Evolutionary conservation across 2,329 filamentous ascomycete species (phyloP), one percentile per base, ranked within the genome.

Genomic region (Trichoderma cornu-damae): DNA sequence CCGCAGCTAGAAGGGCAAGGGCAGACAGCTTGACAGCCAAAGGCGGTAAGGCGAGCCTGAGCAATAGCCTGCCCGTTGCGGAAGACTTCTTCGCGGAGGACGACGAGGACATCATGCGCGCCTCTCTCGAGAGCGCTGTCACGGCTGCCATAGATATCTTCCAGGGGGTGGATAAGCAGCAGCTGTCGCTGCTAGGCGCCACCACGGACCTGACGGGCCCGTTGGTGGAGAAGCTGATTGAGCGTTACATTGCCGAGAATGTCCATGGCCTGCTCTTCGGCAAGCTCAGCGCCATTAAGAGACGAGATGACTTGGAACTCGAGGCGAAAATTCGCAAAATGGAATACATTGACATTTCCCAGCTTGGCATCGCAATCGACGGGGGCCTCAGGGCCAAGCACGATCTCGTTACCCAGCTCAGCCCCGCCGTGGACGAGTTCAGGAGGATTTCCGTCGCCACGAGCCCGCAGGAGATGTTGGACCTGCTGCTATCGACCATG

Each of bases 141-240:
- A 96, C 90, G 8, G 84, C 89, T 8, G 94, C 92, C 0, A 97
- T 99, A 63, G 94, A 99, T 67, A 79, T 97, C 1, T 99, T 99
- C 64, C 93, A 97, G 66, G 86, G 86, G 59, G 93, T 99, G 5
- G 94, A 99, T 69, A 96, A 96, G 70, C 90, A 96, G 66, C 94
- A 97, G 66, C 77, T 99, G 26, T 96, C 93, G 3, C 79, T 96
- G 34, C 79, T 99, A 4, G 94, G 92, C 16, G 89, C 92, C 4
- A 96, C 91, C 1, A 99, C 95, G 2, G 91, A 96, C 68, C 75
- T 99, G 51, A 97, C 94, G 0, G 93, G 94, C 0, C 90, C 92
- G 1, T 76, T 95, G 7, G 92, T 99, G 1, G 95, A 99, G 73
- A 86, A 89, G 60, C 79, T 99, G 66, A 96, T 99, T 62, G 94